A percentile compares a stretch with the other conserved stretches of the same genome.
These are phyloP conservation scores for Botrytis paeoniae DNA, from an alignment of 2,329 filamentous ascomycete genomes.

Conservation along the genomic window DNA sequence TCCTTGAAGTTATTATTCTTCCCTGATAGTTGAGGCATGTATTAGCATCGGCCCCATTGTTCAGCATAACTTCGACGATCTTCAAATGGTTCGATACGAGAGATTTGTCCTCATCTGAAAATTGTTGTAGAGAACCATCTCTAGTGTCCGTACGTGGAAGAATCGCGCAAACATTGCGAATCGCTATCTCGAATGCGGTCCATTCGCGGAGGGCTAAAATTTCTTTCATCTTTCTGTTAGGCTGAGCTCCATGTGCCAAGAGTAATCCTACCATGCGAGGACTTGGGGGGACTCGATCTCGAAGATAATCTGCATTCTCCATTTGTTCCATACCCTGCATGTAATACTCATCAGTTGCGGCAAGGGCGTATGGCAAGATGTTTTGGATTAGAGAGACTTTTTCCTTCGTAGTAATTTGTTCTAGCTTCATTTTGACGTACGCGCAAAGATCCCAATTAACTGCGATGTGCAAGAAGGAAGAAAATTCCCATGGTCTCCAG, in stretches of 20 bases:
- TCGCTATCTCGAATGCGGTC: not conserved
- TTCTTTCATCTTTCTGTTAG: not conserved
- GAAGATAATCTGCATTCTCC: not conserved
- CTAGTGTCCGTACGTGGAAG: too few relatives aligned
- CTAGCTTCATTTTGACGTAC: too few relatives aligned
- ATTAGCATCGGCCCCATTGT: not conserved
- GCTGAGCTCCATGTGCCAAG: not conserved
- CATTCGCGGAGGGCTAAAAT: not conserved
- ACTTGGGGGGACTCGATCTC: not conserved
- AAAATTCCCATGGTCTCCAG: not conserved
- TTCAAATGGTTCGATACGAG: not conserved
- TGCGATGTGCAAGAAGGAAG: not conserved
- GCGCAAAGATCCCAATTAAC: not conserved
- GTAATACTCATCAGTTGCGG: not conserved
- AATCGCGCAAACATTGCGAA: not conserved
- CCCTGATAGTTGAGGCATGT: not conserved
- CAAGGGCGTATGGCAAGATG: constrained; percentile 2
- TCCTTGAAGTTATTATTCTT: not conserved
- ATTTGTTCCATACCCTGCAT: not conserved
- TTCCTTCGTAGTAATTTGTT: too few relatives aligned
- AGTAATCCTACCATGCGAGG: not conserved
- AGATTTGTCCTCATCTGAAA: not conserved
- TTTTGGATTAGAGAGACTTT: too few relatives aligned
- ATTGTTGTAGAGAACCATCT: too few relatives aligned
- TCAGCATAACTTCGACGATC: not conserved